Base-by-base conservation (phyloP, 1,284 basidiomycete species). In the Cutaneotrichosporon curvatum region DNA sequence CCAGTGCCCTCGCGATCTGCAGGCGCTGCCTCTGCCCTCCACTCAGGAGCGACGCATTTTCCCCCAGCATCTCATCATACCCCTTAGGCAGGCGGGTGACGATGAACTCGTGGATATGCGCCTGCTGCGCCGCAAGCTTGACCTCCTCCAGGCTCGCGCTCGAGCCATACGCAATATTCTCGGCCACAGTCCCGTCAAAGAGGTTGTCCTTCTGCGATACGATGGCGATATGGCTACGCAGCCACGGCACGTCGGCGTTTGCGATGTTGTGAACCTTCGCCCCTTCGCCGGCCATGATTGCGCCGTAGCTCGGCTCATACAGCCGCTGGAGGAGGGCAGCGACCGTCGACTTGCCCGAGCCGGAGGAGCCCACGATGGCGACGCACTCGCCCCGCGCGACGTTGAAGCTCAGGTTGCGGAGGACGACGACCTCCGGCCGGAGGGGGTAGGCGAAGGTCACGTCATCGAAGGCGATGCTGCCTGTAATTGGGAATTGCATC, bases 11-110 rank as follows among this genome's bases (percentile, higher is more conserved):
- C 0, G 94, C 94, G 56, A 97, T 90, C 61, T 87, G 85, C 8
- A 98, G 71, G 4, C 94, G 80, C 71, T 98, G 94, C 2, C 86
- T 87, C 67, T 98, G 94, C 1, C 94, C 94, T 25, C 94, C 94
- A 0, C 89, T 94, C 48, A 97, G 81, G 40, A 90, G 78, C 15
- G 79, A 73, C 0, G 87, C 90, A 64, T 90, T 89, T 71, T 94
- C 89, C 38, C 94, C 92, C 1, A 97, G 77, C 45, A 75, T 67
- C 0, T 90, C 95, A 39, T 87, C 82, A 74, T 96, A 96, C 0
- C 84, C 87, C 20, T 83, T 74, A 0, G 88, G 87, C 0, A 96
- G 77, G n/a, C 33, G 21, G 6, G 75, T 70, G 73, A 79, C 75
- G 64, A 97, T 80, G 70, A 94, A 92, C n/a, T 87, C 84, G 72